phyloP scores from a whole-genome alignment of 2,329 filamentous ascomycete genomes.

The Colletotrichum tamarilloi region DNA sequence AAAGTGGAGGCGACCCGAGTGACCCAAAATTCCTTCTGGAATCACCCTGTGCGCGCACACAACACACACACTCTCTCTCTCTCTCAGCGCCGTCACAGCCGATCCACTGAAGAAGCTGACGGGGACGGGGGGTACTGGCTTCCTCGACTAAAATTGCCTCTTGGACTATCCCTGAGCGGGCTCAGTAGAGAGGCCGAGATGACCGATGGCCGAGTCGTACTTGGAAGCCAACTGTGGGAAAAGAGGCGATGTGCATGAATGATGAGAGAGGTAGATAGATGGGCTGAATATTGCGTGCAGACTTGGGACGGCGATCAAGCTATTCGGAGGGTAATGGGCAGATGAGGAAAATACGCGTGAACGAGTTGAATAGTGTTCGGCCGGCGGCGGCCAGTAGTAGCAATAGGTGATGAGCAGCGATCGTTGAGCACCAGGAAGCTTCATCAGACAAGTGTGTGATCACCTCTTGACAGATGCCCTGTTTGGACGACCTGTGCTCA shows the following conservation, averaged over 20 bases:
- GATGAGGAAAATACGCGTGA: neutral
- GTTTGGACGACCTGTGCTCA: constrained; percentile 2
- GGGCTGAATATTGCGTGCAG: neutral
- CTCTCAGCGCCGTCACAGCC: constrained; percentile 27
- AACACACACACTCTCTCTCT: neutral
- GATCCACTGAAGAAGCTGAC: constrained; percentile 36
- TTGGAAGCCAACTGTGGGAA: constrained; percentile 13
- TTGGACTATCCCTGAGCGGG: constrained; percentile 32
- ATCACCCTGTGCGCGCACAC: constrained; percentile 22
- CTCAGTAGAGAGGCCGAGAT: constrained; percentile 29
- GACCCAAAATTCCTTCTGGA: constrained; percentile 35
- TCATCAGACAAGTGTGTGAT: constrained; percentile 10
- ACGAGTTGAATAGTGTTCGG: neutral
- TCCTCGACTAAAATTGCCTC: constrained; percentile 35
- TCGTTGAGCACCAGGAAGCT: neutral
- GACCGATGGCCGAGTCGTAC: constrained; percentile 33
- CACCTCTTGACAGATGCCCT: constrained; percentile 13
- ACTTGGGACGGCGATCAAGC: constrained; percentile 26
- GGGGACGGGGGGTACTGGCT: neutral
- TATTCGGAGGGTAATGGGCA: constrained; percentile 5
- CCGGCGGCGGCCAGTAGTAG: neutral
- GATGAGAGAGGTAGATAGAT: neutral
- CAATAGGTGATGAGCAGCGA: neutral
- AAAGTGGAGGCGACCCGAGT: constrained; percentile 19
- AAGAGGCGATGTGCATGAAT: constrained; percentile 33